Evolutionary conservation across 1,284 basidiomycete genomes (phyloP).

Genomic region (Chalciporus sp.): DNA sequence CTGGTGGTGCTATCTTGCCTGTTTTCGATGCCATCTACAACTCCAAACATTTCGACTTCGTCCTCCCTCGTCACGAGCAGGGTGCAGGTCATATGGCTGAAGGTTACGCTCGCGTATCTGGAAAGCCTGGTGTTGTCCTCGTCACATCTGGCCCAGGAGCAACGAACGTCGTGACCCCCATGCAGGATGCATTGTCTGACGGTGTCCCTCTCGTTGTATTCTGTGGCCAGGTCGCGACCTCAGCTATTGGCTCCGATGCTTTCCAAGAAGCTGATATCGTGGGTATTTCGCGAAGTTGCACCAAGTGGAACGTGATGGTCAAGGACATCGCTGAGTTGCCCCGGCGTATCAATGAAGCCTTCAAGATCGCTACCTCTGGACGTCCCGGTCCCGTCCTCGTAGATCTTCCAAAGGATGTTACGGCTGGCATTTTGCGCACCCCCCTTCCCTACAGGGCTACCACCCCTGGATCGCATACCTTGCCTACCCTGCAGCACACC

Average conservation of each 20-base stretch:
- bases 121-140: conserved; percentile 96
- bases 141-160: conserved; percentile 98
- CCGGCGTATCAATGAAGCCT: conserved; percentile 96
- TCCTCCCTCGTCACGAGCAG: conserved; percentile 96
- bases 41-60: conserved; percentile 93
- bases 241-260: conserved; percentile 95
- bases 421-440: conserved; percentile 86
- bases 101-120: conserved; percentile 96
- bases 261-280: conserved; percentile 99
- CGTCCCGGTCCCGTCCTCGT: conserved; percentile 97
- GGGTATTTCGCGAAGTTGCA: conserved; percentile 95
- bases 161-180: conserved; percentile 96
- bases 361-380: conserved; percentile 98
- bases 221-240: conserved; percentile 96
- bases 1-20: conserved; percentile 96
- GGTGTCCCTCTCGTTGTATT: conserved; percentile 96
- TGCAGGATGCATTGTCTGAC: conserved; percentile 97
- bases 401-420: conserved; percentile 97
- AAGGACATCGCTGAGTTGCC: conserved; percentile 97
- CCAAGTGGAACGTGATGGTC: conserved; percentile 99
- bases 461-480: conserved; percentile 78
- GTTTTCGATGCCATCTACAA: conserved; percentile 99
- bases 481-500: conserved; percentile 66
- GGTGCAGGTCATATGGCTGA: conserved; percentile 99
- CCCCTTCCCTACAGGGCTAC: conserved; percentile 89